Evolutionary conservation across 176 grass and related monocot genomes (phyloP), one percentile per base, ranked within the genome.

Genomic region (Avena atlantica): DNA sequence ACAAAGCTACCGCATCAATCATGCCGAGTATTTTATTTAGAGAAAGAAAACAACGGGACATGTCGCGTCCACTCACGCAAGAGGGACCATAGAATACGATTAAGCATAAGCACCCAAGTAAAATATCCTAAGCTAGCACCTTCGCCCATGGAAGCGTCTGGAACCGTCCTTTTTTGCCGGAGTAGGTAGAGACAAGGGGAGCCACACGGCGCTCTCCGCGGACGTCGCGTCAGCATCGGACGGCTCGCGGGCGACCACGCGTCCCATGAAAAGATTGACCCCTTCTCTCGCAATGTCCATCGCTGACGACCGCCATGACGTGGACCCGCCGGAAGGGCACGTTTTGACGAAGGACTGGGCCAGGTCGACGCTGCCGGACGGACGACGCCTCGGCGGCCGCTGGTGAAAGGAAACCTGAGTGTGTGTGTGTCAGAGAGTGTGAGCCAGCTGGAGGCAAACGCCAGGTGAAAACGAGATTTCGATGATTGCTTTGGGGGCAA

Each of bases 111-210:
- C 53, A 17, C 16, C 53, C 16, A 56, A 19, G 53, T 47, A 47
- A 56, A 19, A 15, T 56, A 56, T 56, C 53, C 2, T 56, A 56
- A 19, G 25, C 25, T 25, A 25, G 53, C 53, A 7, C 52, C 52
- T 55, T 55, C 15, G 13, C 5, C 15, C 52, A 17, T 0, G 2
- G 89, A 91, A 91, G 57, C 79, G 12, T 87, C 85, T 79, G 79
- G 89, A 91, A 91, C 0, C 45, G 9, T 76, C 3, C 1, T 0
- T 17, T 50, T 8, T 2, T 34, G 5, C 71, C 21, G 37, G 4
- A 40, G 72, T 25, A 25, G 71, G 71, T 74, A 49, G 70, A 72
- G 13, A 0, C 61, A 5, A 6, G 5, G 1, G 0, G 67, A 8
- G 34, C n/a, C 25, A 68, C 57, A 40, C 58, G 81, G 45, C 34